Evolutionary conservation across 2,329 filamentous ascomycete genomes (phyloP).

Genomic region (Penicillium sp.): DNA sequence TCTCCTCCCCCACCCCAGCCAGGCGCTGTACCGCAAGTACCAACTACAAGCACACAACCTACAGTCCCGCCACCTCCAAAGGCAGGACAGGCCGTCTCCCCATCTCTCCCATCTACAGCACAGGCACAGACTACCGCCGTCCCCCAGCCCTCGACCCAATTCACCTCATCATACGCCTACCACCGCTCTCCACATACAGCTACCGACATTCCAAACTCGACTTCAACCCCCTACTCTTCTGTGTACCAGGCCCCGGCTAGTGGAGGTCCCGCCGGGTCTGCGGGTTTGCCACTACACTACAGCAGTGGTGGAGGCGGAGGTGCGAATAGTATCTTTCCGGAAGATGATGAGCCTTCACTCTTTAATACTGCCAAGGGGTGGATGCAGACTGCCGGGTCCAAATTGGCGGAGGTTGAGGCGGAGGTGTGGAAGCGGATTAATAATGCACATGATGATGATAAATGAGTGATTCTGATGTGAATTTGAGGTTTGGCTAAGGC

Average conservation of each 20-base stretch:
- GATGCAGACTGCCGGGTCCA: slow-evolving; percentile 45
- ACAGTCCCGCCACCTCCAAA: slow-evolving; percentile 27
- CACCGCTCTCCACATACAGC: slow-evolving; percentile 16
- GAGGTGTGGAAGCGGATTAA: slow-evolving; percentile 55
- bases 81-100: slow-evolving; percentile 18
- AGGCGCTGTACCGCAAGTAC: slow-evolving; percentile 31
- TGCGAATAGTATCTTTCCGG: slow-evolving; percentile 22
- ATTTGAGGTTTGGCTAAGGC: not conserved
- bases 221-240: slow-evolving; percentile 32
- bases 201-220: slow-evolving; percentile 26
- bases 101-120: not conserved
- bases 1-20: slow-evolving; percentile 48
- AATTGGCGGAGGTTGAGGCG: slow-evolving; percentile 50
- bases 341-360: slow-evolving; percentile 42
- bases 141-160: slow-evolving; percentile 36
- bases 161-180: slow-evolving; percentile 23
- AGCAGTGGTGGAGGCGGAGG: slow-evolving; percentile 19
- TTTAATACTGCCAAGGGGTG: slow-evolving; percentile 48
- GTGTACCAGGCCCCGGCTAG: slow-evolving; percentile 30
- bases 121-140: slow-evolving; percentile 10
- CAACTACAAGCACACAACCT: slow-evolving; percentile 12
- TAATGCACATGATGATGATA: slow-evolving; percentile 38
- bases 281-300: slow-evolving; percentile 25
- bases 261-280: slow-evolving; percentile 6
- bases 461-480: slow-evolving; percentile 5